Base-by-base conservation (phyloP, 2,329 filamentous ascomycete genomes). In the Metarhizium rileyi region DNA sequence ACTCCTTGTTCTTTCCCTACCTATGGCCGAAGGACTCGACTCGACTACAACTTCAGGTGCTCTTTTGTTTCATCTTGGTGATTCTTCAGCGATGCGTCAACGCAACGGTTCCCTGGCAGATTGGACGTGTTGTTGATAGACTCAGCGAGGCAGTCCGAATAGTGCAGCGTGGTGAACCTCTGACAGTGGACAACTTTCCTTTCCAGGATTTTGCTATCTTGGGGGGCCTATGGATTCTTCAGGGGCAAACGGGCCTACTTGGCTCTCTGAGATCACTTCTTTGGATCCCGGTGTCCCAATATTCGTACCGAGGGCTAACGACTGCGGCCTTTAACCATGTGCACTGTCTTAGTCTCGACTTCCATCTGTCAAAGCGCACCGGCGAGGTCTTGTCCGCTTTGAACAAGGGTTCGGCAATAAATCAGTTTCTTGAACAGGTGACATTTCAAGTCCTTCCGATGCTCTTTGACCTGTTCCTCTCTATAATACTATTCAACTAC, bases 261-360 rank as follows among this genome's bases (percentile, higher is more conserved):
- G 90, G 90, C 7, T 91, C 89, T 2, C 61, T 87, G 30, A 80
- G 93, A 55, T 86, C 88, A 22, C 81, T 89, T 33, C 74, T 98
- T 30, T 98, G 93, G 93, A 93, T 98, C 46, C 91, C 93, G 0
- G 90, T 98, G 50, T 89, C 90, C 33, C 93, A 98, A 66, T 95
- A 97, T 66, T 95, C 91, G 0, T 98, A 96, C 68, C 85, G 89
- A 61, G 89, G 93, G 55, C 77, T 98, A 51, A 95, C 90, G 5
- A 93, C 93, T 2, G 90, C 93, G 16, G 89, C 91, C 10, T 98
- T 98, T 63, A 91, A 97, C 69, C 93, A 98, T 65, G 93, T 98
- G 22, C 93, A 98, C 67, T 85, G 86, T 46, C 81, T 98, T 30
- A 96, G 90, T 66, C 77, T 97, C 56, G 93, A 97, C 65, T 98